A percentile compares a stretch with the other conserved stretches of the same genome.
These are phyloP conservation scores for Quercus tomentella DNA, from an alignment of 331 rosid genomes.

Conservation along the genomic window DNA sequence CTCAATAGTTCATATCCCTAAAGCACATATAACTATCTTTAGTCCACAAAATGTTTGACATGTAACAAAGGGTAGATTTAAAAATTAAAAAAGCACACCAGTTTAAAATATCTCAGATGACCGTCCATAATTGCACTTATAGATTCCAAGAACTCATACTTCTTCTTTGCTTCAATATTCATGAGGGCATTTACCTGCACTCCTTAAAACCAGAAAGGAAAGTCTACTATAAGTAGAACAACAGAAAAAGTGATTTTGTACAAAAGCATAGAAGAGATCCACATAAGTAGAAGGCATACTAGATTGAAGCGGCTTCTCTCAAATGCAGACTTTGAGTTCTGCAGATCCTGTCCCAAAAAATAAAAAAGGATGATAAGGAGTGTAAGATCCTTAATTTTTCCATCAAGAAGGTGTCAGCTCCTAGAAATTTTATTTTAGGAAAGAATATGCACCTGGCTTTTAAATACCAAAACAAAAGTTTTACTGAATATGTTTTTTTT, in stretches of 20 bases:
- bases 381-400: slow-evolving; percentile 12
- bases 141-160: slow-evolving; percentile 90
- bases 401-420: not conserved
- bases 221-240: slow-evolving; percentile 29
- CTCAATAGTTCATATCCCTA: slow-evolving; percentile 85
- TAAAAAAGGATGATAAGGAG: not conserved
- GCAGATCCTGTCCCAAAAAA: slow-evolving; percentile 62
- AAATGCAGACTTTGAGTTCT: slow-evolving; percentile 88
- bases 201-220: slow-evolving; percentile 58
- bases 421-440: not conserved
- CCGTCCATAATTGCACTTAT: slow-evolving; percentile 98
- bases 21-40: slow-evolving; percentile 23
- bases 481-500: not conserved
- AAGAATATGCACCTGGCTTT: not conserved
- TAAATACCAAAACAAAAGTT: not conserved
- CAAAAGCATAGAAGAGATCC: slow-evolving; percentile 6
- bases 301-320: slow-evolving; percentile 99
- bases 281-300: slow-evolving; percentile 54
- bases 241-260: slow-evolving; percentile 1
- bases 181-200: slow-evolving; percentile 91
- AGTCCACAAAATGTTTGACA: slow-evolving; percentile 15
- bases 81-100: slow-evolving; percentile 53
- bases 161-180: slow-evolving; percentile 92
- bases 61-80: slow-evolving; percentile 19
- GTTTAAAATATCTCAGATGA: slow-evolving; percentile 93